phyloP scores from a whole-genome alignment of 805 yeast species.

The Kodamaea fukazawae region DNA sequence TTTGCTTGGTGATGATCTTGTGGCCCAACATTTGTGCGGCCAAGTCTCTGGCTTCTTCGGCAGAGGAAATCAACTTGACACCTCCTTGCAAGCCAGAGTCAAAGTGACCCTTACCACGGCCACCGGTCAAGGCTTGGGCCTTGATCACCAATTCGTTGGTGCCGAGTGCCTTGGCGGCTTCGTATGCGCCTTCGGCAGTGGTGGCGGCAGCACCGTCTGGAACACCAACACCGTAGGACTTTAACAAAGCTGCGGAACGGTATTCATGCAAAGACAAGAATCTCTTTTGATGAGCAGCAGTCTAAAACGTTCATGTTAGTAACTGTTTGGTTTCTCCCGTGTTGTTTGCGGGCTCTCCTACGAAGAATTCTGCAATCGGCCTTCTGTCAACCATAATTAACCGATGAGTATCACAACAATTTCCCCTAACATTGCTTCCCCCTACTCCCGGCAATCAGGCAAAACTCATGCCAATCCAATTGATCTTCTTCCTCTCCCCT shows the following conservation, averaged over 20 bases:
- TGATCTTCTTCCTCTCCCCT: background rate
- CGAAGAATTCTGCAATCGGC: no score
- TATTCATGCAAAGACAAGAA: constrained; percentile 89
- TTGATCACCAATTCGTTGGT: constrained; percentile 87
- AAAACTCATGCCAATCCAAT: no score
- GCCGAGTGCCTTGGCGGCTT: constrained; percentile 72
- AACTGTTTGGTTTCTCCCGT: no score
- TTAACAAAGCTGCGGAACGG: constrained; percentile 87
- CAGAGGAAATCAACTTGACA: constrained; percentile 81
- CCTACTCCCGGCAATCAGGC: no score
- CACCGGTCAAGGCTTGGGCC: constrained; percentile 99
- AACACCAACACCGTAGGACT: constrained; percentile 81
- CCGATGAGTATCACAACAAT: no score
- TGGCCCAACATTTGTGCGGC: constrained; percentile 89
- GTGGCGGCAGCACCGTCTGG: constrained; percentile 91
- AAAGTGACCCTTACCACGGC: constrained; percentile 98
- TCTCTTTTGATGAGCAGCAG: constrained; percentile 49
- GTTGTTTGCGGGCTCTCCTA: no score
- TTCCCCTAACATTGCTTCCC: no score
- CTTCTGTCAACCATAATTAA: no score
- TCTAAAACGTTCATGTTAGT: constrained; percentile 15
- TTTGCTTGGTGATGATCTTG: constrained; percentile 95
- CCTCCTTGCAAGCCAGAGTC: constrained; percentile 96
- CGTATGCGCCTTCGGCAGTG: constrained; percentile 83
- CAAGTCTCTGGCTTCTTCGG: constrained; percentile 82